phyloP scores from a whole-genome alignment of 202 grass and related monocot species.

The Miscanthus sacchariflorus region DNA sequence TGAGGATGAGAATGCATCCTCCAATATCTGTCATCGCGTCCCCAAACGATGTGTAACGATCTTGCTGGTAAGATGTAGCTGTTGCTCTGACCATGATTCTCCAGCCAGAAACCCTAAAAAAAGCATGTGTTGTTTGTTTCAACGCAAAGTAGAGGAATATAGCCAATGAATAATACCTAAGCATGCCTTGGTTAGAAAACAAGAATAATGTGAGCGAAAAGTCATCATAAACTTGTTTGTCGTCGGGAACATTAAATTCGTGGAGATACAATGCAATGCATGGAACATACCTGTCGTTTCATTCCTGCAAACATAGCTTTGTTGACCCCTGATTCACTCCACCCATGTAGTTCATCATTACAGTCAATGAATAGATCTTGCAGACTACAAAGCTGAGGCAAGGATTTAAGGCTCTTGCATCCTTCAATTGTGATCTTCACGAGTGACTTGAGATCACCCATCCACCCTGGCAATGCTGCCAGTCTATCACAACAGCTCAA shows the following conservation, averaged over 20 bases:
- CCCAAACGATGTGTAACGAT: neutral
- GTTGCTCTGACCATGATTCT: neutral
- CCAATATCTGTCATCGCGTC: neutral
- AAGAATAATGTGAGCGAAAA: neutral
- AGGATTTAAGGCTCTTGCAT: constrained; percentile 14
- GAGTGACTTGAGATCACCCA: constrained; percentile 12
- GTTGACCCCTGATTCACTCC: neutral
- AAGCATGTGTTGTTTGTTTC: neutral
- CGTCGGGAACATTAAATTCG: neutral
- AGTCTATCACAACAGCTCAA: constrained; percentile 14
- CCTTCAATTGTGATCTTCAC: constrained; percentile 26
- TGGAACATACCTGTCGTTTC: neutral
- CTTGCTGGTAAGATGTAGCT: constrained; percentile 1
- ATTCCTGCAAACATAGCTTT: neutral
- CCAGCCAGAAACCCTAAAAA: constrained; percentile 1
- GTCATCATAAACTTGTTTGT: neutral
- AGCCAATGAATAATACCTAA: neutral
- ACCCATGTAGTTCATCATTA: neutral
- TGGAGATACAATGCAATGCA: neutral
- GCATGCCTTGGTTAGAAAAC: neutral
- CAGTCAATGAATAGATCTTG: neutral
- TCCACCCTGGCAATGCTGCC: constrained; percentile 9
- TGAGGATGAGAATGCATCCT: neutral
- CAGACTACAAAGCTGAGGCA: neutral
- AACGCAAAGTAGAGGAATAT: neutral